Evolutionary conservation across 2,329 filamentous ascomycete genomes (phyloP), one percentile per base, ranked within the genome.

Genomic region (Didymosphaeria variabile): DNA sequence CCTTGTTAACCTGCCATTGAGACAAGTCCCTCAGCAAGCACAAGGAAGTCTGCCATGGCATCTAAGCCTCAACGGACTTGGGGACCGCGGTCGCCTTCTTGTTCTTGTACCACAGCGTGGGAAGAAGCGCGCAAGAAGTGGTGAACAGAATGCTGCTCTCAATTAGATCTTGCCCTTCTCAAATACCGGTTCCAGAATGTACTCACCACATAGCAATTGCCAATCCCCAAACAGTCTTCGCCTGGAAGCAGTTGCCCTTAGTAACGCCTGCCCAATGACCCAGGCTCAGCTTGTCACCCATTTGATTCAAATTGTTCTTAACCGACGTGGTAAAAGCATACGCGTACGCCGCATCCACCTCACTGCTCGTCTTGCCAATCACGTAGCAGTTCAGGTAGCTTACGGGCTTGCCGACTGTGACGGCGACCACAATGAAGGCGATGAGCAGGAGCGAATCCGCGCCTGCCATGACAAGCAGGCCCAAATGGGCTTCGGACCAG

Each of bases 201-300:
- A 82, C 84, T 73, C 74, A 88, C 86, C 86, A 93, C 53, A 96
- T 85, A 5, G 89, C 89, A 77, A 97, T 94, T 76, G 88, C 87
- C 62, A 97, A 79, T 0, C 93, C 93, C 94, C 93, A 97, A 67
- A 95, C 87, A 17, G 91, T 87, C 84, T 97, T 96, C 77, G 93
- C 88, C 82, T 95, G 89, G 72, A 89, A 88, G 81, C 94, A 97
- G 58, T 91, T 91, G 19, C 85, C 73, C 74, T 83, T 85, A 13
- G 83, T 87, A 9, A 85, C 83, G n/a, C 86, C 86, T 47, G 87
- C 86, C 85, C 86, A 89, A 59, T 81, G 78, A 15, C 73, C 71
- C 61, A 88, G 81, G 21, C 82, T 79, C 58, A 88, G 73, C 44
- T 76, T 82, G 7, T 81, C 81, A n/a, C 82, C 83, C 53, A 82